Evolutionary conservation across 306 rosid genomes (phyloP).

Genomic region (Vigna mungo): DNA sequence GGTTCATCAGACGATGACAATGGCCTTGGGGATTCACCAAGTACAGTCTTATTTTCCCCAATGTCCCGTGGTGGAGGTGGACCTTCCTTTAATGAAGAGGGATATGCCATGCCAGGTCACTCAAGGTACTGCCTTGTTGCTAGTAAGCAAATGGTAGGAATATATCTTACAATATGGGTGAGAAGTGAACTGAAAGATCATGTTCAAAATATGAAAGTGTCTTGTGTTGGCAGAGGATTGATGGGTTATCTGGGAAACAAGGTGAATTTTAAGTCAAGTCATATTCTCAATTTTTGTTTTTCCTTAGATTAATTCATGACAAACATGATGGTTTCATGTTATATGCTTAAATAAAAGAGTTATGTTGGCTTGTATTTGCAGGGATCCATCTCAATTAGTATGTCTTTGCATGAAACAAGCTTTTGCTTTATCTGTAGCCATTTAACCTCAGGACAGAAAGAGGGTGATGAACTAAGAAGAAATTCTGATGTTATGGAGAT

Average conservation of each 20-base stretch:
- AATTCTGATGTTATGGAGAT: conserved; percentile 97
- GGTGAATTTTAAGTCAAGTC: conserved; percentile 57
- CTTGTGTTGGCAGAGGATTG: conserved; percentile 97
- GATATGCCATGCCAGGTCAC: conserved; percentile 75
- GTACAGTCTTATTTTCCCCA: conserved; percentile 88
- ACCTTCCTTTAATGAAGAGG: conserved; percentile 78
- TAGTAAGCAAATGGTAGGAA: conserved; percentile 99
- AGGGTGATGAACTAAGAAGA: conserved; percentile 97
- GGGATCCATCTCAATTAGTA: conserved; percentile 98
- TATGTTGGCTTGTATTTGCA: conserved; percentile 57
- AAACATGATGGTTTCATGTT: conserved; percentile 29
- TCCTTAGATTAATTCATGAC: neutral
- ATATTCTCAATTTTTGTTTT: conserved; percentile 8
- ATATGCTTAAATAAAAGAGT: conserved; percentile 19
- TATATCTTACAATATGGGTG: conserved; percentile 97
- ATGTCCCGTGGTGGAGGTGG: conserved; percentile 81
- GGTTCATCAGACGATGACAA: conserved; percentile 98
- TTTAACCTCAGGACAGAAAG: conserved; percentile 96
- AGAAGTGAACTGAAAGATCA: conserved; percentile 89
- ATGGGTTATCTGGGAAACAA: conserved; percentile 99
- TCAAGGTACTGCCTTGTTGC: conserved; percentile 97
- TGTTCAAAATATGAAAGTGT: conserved; percentile 90
- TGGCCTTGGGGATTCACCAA: conserved; percentile 88
- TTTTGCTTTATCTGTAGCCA: conserved; percentile 97
- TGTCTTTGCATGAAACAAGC: conserved; percentile 94